Evolutionary conservation across 108 stramenopile species (phyloP), one percentile per base, ranked within the genome.

Genomic region (Poteriospumella lacustris): DNA sequence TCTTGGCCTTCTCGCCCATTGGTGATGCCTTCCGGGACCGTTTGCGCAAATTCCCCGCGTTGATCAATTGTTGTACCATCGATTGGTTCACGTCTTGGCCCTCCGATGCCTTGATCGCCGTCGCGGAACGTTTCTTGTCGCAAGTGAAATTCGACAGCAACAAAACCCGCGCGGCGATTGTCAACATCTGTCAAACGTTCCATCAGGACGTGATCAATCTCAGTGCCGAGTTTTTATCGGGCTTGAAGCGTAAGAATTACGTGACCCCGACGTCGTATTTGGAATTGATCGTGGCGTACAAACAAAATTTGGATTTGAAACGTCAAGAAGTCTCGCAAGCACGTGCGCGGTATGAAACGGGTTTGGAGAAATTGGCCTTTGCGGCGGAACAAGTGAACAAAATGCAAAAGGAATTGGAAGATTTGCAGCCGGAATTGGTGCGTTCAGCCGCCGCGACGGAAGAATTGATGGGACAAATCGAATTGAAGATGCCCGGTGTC

Each of bases 41-140:
- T 0, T 64, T 90, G 40, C 84, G 88, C 38, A 83, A 84, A 68
- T 90, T 88, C 79, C 89, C 89, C 1, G 82, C 84, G 0, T 80
- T 89, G 9, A 85, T 90, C 78, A 90, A 89, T 68, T 90, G 89
- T 86, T 90, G 89, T 41, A 87, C 84, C 0, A 89, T 90, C 52
- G 89, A 88, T 75, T 88, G 89, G 89, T 90, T 89, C 75, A 88
- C 86, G 40, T 73, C 87, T 2, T 90, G 89, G 89, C 89, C 89
- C 5, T 72, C 58, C 2, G 89, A 90, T 24, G 87, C 89, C 0
- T 82, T 90, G 28, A 60, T 82, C 9, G 89, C 89, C 9, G 89
- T 90, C 39, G 89, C 89, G 1, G 56, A 85, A 40, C 83, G 79
- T 64, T 88, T 88, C 75, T 67, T 90, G 28, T 41, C 64, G 5